Conservation (phyloP, 2,329 filamentous ascomycete genomes). For the Fusarium heterosporum region DNA sequence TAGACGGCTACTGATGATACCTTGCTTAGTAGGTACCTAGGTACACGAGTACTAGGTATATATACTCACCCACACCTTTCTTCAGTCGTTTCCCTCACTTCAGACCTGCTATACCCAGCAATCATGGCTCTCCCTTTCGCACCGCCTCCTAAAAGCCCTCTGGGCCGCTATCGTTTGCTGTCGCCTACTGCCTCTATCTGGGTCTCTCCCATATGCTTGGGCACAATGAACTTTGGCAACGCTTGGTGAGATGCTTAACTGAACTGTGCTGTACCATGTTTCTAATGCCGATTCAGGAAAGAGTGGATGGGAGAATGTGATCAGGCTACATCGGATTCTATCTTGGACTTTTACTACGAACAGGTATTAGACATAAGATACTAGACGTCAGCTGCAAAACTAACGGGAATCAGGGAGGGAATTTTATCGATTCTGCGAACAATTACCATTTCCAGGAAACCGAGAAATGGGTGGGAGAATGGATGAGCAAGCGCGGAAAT, state of each 20-base stretch:
- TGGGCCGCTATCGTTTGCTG: slow-evolving; percentile 74
- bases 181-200: slow-evolving; percentile 73
- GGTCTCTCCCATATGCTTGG: slow-evolving; percentile 75
- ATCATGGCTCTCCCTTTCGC: slow-evolving; percentile 52
- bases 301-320: slow-evolving; percentile 72
- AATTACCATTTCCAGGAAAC: slow-evolving; percentile 74
- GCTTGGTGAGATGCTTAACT: slow-evolving; percentile 54
- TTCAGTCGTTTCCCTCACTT: neutral
- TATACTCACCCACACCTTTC: neutral
- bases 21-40: neutral
- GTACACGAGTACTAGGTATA: neutral
- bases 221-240: slow-evolving; percentile 73
- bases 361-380: slow-evolving; percentile 54
- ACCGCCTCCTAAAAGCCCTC: slow-evolving; percentile 66
- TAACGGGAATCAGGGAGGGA: slow-evolving; percentile 60
- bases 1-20: neutral
- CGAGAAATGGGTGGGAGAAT: slow-evolving; percentile 76
- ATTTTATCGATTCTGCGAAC: slow-evolving; percentile 79
- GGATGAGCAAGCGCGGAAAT: slow-evolving; percentile 73
- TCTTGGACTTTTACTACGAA: slow-evolving; percentile 74
- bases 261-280: rapidly evolving
- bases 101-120: neutral
- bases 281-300: slow-evolving; percentile 53
- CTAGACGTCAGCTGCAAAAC: neutral
- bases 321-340: slow-evolving; percentile 69